Base-by-base conservation (phyloP, 768 basidiomycete genomes). In the Trametes cingulata region DNA sequence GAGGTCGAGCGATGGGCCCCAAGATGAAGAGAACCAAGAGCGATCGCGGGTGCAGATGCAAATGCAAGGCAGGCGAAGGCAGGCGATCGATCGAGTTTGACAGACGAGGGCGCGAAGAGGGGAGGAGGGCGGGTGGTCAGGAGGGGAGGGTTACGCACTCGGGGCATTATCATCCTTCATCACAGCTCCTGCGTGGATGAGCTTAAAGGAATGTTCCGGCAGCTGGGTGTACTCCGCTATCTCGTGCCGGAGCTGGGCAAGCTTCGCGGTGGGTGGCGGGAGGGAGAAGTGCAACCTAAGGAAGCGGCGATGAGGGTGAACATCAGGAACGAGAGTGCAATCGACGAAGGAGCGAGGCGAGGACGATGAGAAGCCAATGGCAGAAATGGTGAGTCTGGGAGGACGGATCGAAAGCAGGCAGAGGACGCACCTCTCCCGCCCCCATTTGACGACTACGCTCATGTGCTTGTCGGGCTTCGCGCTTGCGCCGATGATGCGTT, bases 141-240 rank as follows among this genome's bases (percentile, higher is more conserved):
- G 29, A 19, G 15, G 59, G 40, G 48, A 43, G 41, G 37, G 39
- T 36, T 70, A 82, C 76, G 65, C 63, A 90, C 87, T 75, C 46
- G 87, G 82, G 8, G 84, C 82, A 58, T 75, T 71, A 71, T 94
- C 87, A 70, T 96, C 93, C 65, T 87, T 89, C 83, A 98, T 89
- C 72, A 97, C 83, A 1, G 92, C 94, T 39, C 96, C 96, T 46
- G 89, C 85, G 75, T 90, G 87, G 63, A 98, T 85, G 68, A 98
- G 82, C 72, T 94, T 93, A 81, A 97, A 92, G 27, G 83, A 82
- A 64, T 81, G 68, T 27, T 74, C 72, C 0, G 88, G 83, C 13
- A 98, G 80, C 54, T 86, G 86, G 2, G 91, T 95, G 68, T 88
- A 84, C 6, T 86, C 80, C 14, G 91, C 87, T 51, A 97, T 76